Conservation (phyloP, 306 rosid genomes). For the Rosa multiflora region DNA sequence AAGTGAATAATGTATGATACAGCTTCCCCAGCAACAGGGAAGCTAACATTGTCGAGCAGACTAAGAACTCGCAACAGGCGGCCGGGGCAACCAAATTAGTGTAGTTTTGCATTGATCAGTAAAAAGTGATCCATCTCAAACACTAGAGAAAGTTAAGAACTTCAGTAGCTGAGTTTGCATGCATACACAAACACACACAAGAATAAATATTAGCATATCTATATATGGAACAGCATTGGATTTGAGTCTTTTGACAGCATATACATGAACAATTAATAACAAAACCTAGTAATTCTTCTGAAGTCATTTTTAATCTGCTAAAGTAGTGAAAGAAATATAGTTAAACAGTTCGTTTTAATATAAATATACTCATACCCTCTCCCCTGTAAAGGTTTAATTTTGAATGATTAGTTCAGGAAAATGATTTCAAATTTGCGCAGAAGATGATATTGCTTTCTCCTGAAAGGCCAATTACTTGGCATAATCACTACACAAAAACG, state of each 20-base stretch:
- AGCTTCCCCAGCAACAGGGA: background rate
- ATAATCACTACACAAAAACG: background rate
- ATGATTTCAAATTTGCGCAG: background rate
- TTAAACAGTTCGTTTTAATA: background rate
- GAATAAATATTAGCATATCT: too few species aligned
- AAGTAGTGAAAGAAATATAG: background rate
- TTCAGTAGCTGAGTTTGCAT: background rate
- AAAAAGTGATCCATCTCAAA: background rate
- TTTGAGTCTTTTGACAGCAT: too few species aligned
- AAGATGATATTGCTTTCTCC: slow-evolving; percentile 3
- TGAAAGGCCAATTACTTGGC: background rate
- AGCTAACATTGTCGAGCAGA: background rate
- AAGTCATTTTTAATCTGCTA: background rate
- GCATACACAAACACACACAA: too few species aligned
- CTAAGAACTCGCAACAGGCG: background rate
- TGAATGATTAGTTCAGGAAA: background rate
- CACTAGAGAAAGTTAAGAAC: background rate
- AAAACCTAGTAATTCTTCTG: background rate
- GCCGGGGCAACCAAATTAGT: background rate
- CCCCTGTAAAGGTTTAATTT: background rate
- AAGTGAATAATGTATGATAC: background rate
- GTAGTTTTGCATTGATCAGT: background rate
- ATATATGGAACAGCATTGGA: too few species aligned
- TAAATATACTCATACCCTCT: background rate
- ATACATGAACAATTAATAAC: background rate